Evolutionary conservation across 169 alveolate species (phyloP).

Genomic region (Babesia caballi): DNA sequence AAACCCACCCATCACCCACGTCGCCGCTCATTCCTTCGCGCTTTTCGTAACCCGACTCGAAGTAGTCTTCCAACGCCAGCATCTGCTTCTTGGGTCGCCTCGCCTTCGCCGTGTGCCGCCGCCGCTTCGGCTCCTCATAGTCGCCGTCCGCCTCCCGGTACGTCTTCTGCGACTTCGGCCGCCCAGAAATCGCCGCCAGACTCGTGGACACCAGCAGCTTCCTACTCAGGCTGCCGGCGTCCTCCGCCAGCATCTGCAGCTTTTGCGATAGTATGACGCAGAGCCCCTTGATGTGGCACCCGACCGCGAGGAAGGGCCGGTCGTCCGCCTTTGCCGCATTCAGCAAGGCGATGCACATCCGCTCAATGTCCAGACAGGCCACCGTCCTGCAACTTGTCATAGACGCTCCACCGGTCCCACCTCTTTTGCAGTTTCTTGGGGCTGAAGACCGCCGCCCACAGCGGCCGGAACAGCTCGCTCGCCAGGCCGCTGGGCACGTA

Average conservation of each 20-base stretch:
- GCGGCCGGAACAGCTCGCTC: constrained; percentile 50
- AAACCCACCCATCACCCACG: no score
- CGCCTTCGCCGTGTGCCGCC: constrained; percentile 1
- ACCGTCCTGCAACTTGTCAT: constrained; percentile 5
- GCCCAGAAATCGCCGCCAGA: neutral
- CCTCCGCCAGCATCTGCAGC: constrained; percentile 23
- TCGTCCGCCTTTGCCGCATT: constrained; percentile 27
- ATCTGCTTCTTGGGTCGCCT: neutral
- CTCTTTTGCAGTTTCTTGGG: constrained; percentile 36
- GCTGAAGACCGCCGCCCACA: constrained; percentile 46
- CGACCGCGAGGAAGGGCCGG: constrained; percentile 50
- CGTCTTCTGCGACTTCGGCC: constrained; percentile 13
- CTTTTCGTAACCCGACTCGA: neutral
- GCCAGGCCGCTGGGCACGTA: constrained; percentile 36
- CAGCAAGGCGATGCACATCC: constrained; percentile 42
- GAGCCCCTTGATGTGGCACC: constrained; percentile 53
- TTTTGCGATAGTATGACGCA: constrained; percentile 38
- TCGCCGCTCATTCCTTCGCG: neutral
- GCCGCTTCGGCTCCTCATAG: constrained; percentile 12
- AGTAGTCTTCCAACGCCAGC: constrained; percentile 27
- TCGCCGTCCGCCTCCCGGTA: constrained; percentile 43
- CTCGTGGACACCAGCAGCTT: neutral
- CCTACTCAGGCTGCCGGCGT: neutral
- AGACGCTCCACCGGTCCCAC: neutral
- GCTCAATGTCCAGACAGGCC: constrained; percentile 7